Percentiles rank a stretch among this genome's conserved stretches.
Conservation (phyloP, 345 rosid species). For the Boechera divaricarpa region DNA sequence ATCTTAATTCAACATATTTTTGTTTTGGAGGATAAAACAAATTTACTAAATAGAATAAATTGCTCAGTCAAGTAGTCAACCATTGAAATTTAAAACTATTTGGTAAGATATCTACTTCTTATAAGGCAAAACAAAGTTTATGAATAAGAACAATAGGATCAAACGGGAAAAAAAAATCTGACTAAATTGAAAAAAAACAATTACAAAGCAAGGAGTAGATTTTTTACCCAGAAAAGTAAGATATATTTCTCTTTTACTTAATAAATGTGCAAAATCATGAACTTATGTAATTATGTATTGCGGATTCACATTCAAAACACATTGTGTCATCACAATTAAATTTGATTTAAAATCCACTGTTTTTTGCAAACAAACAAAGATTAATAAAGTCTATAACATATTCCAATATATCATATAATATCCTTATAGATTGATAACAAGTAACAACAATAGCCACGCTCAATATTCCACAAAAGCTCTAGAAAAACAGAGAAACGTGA, state of each 20-base stretch:
- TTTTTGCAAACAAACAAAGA: conserved; percentile 27
- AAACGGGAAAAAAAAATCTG: not conserved
- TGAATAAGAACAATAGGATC: too few relatives aligned
- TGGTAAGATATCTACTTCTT: not conserved
- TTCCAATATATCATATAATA: conserved; percentile 4
- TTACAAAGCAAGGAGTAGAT: not conserved
- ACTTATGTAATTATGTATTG: not conserved
- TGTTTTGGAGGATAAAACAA: not conserved
- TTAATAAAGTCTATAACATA: conserved; percentile 17
- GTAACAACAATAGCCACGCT: conserved; percentile 37
- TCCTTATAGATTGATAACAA: conserved; percentile 26
- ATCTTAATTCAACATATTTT: too few relatives aligned
- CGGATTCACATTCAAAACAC: not conserved
- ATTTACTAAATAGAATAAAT: not conserved
- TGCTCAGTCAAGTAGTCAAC: conserved; percentile 9
- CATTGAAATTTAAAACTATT: not conserved
- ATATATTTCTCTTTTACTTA: not conserved
- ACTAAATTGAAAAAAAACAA: not conserved
- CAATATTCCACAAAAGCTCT: conserved; percentile 33
- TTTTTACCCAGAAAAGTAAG: not conserved
- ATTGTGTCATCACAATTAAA: conserved; percentile 14
- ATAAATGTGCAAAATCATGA: not conserved
- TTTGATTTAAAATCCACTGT: not conserved
- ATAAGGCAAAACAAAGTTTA: not conserved
- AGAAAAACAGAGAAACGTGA: conserved; percentile 25